Percentiles rank a stretch among this genome's conserved stretches.
phyloP scores from a whole-genome alignment of 176 grass and related monocot genomes.

The Eleusine coracana region DNA sequence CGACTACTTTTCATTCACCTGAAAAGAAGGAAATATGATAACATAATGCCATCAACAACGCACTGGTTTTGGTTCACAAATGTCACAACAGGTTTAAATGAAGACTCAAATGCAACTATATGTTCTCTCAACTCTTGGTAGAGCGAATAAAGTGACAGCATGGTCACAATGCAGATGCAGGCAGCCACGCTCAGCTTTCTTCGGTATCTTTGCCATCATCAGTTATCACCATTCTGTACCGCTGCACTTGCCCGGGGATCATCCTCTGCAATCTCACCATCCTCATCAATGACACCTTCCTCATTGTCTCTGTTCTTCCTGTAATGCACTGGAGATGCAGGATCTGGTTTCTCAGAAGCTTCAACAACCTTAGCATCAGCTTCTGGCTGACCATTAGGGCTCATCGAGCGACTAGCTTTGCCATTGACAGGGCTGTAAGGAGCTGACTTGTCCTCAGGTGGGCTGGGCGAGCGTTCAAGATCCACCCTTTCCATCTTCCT shows the following conservation, averaged over 20 bases:
- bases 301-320: conserved; percentile 56
- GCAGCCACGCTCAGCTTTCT: not conserved
- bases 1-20: no score
- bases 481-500: conserved; percentile 52
- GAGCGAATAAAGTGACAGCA: not conserved
- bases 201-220: not conserved
- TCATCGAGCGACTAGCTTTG: conserved; percentile 45
- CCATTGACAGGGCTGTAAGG: conserved; percentile 55
- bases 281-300: conserved; percentile 76
- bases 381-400: conserved; percentile 40
- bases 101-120: not conserved
- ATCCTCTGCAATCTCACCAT: conserved; percentile 49
- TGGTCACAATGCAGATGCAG: not conserved
- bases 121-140: not conserved
- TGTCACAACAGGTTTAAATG: not conserved
- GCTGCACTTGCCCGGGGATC: conserved; percentile 32
- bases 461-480: conserved; percentile 47
- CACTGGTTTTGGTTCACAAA: not conserved
- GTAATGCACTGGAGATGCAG: not conserved
- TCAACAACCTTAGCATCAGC: conserved; percentile 26
- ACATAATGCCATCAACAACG: not conserved
- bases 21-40: not conserved
- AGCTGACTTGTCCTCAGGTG: conserved; percentile 43
- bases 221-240: conserved; percentile 27
- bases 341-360: conserved; percentile 9